Evolutionary conservation across 1,284 basidiomycete species (phyloP).

Genomic region (Ganoderma boninense): DNA sequence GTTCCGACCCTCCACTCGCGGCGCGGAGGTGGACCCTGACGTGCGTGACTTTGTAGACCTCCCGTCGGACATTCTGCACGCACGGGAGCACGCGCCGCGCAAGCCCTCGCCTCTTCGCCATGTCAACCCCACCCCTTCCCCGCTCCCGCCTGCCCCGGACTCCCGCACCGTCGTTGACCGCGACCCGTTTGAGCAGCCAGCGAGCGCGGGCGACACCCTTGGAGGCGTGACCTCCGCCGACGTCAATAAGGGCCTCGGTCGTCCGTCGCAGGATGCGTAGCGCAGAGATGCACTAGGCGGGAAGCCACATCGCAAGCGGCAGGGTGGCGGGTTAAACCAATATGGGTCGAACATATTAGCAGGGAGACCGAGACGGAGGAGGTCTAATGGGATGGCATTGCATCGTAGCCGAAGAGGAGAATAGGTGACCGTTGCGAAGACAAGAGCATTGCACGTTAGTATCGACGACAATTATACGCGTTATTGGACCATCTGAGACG

Average conservation of each 20-base stretch:
- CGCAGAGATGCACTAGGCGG: constrained; percentile 46
- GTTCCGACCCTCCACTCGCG: neutral
- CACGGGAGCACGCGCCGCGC: constrained; percentile 22
- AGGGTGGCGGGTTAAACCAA: constrained; percentile 33
- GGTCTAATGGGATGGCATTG: constrained; percentile 5
- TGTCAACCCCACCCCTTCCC: constrained; percentile 16
- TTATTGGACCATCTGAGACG: too few species aligned
- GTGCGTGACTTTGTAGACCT: constrained; percentile 16
- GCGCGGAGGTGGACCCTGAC: neutral
- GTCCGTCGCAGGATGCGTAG: constrained; percentile 44
- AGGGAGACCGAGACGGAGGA: constrained; percentile 24
- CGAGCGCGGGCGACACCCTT: constrained; percentile 37
- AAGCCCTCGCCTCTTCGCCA: constrained; percentile 25
- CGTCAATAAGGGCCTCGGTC: constrained; percentile 43
- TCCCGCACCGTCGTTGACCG: constrained; percentile 40
- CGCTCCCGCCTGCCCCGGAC: constrained; percentile 38
- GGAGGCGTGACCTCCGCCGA: constrained; percentile 45
- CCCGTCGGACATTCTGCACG: constrained; percentile 29
- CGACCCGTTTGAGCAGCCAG: constrained; percentile 36
- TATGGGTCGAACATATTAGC: constrained; percentile 34
- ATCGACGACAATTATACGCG: too few species aligned
- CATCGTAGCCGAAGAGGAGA: too few species aligned
- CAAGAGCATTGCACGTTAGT: neutral
- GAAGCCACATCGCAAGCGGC: constrained; percentile 39
- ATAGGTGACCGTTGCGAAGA: too few species aligned